Evolutionary conservation across 768 basidiomycete species (phyloP).

Genomic region (Podaxis rugospora): DNA sequence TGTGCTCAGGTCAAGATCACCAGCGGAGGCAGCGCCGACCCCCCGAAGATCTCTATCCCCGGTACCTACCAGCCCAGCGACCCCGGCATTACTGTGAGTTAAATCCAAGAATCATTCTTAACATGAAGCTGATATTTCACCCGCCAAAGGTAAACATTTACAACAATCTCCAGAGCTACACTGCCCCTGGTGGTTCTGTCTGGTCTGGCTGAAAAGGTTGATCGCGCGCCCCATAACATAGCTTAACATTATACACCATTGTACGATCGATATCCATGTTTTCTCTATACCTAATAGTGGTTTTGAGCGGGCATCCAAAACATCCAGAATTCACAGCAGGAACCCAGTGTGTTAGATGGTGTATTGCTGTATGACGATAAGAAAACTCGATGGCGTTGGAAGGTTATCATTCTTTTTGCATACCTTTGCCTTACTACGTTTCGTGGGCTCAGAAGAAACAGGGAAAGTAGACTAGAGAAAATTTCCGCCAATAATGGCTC

Average conservation of each 20-base stretch:
- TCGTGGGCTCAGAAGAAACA: too few relatives aligned
- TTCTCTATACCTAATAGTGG: neutral
- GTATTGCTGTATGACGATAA: too few relatives aligned
- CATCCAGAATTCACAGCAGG: too few relatives aligned
- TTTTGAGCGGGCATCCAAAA: neutral
- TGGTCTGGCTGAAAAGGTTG: conserved; percentile 31
- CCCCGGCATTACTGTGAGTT: conserved; percentile 43
- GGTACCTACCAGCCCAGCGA: conserved; percentile 41
- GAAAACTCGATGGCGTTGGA: too few relatives aligned
- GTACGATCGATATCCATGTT: neutral
- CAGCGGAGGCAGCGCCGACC: conserved; percentile 37
- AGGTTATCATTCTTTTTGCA: too few relatives aligned
- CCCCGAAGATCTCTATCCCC: conserved; percentile 44
- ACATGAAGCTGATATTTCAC: conserved; percentile 17
- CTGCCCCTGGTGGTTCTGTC: conserved; percentile 33
- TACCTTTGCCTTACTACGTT: too few relatives aligned
- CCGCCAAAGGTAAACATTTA: conserved; percentile 39
- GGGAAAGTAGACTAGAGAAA: too few relatives aligned
- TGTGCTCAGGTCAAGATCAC: conserved; percentile 48
- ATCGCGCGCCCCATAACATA: neutral
- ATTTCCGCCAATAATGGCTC: too few relatives aligned
- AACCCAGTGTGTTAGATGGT: too few relatives aligned
- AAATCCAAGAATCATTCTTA: neutral
- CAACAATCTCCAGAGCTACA: conserved; percentile 53
- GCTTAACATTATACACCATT: neutral